Percentiles rank a stretch among this genome's conserved stretches.
phyloP scores from a whole-genome alignment of 495 filamentous ascomycete genomes.

The Sporormia fimetaria region DNA sequence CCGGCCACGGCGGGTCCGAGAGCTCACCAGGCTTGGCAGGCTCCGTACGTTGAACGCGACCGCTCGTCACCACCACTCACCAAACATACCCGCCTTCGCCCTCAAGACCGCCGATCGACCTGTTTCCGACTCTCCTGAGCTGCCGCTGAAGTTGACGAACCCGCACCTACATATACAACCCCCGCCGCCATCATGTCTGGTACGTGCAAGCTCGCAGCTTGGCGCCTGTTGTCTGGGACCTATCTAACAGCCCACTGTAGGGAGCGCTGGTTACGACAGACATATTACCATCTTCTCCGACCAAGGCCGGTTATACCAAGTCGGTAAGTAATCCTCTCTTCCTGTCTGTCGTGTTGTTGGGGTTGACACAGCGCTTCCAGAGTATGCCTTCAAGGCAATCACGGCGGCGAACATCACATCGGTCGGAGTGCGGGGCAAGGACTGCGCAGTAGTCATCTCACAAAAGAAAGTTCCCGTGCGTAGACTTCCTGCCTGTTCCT shows the following conservation, averaged over 20 bases:
- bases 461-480: slow-evolving; percentile 99
- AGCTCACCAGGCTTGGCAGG: no score
- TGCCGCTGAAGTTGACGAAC: slow-evolving; percentile 21
- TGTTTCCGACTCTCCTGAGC: slow-evolving; percentile 24
- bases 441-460: slow-evolving; percentile 91
- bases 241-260: slow-evolving; percentile 38
- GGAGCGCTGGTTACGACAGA: slow-evolving; percentile 91
- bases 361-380: slow-evolving; percentile 36
- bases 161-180: slow-evolving; percentile 10
- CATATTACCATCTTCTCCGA: slow-evolving; percentile 99
- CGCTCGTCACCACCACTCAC: slow-evolving; percentile 4
- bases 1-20: no score
- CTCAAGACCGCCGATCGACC: slow-evolving; percentile 12
- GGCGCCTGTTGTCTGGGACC: slow-evolving; percentile 4
- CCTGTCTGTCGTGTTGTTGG: not conserved
- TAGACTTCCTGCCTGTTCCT: no score
- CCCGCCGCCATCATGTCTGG: slow-evolving; percentile 26
- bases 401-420: slow-evolving; percentile 98
- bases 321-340: slow-evolving; percentile 58
- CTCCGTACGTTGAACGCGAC: no score
- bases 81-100: not conserved
- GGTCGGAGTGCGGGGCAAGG: slow-evolving; percentile 87
- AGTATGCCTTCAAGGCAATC: slow-evolving; percentile 99
- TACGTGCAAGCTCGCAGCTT: slow-evolving; percentile 13
- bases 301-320: slow-evolving; percentile 96